Evolutionary conservation across 768 basidiomycete species (phyloP), one percentile per base, ranked within the genome.

Genomic region (Chalciporus sphaerocephalus): DNA sequence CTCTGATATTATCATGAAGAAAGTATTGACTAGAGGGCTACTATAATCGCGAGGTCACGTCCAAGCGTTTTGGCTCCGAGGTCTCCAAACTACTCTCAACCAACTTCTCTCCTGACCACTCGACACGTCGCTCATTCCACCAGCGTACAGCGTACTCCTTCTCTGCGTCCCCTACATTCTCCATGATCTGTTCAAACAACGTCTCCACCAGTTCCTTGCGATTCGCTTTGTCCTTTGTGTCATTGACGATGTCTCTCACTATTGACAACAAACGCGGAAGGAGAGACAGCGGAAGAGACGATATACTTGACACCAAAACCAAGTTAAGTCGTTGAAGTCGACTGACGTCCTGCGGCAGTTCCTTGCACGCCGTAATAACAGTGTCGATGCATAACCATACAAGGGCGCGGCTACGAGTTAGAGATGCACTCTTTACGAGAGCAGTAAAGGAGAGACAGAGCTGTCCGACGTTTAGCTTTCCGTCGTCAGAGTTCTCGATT

Each of bases 401-500:
- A n/a, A 87, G 71, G 0, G 75, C 67, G 28, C 56, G 53, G 33
- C 70, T 63, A 40, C 69, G 69, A 2, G 73, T 69, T 30, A 72
- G 54, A 15, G 50, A 70, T 1, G 86, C 84, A 44, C 80, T 76
- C 49, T 75, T 69, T 20, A 88, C 80, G 11, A 92, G 72, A 6
- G 84, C 76, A n/a, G 83, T 71, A 57, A 78, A 91, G 6, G 92
- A 89, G 32, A 90, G 72, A 22, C 83, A 68, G 7, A 92, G 73
- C 57, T 92, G 92, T 0, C 71, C 45, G 0, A 75, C 76, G 46
- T 72, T 84, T 12, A 93, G 69, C 50, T 69, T 73, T 20, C 75
- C 79, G 32, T 85, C 76, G 1, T 60, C 59, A 2, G 87, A 82
- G 61, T 85, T 88, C 84, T 85, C 78, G 34, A 92, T 74, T 15